phyloP scores from a whole-genome alignment of 169 alveolate species.

The Neospora caninum region DNA sequence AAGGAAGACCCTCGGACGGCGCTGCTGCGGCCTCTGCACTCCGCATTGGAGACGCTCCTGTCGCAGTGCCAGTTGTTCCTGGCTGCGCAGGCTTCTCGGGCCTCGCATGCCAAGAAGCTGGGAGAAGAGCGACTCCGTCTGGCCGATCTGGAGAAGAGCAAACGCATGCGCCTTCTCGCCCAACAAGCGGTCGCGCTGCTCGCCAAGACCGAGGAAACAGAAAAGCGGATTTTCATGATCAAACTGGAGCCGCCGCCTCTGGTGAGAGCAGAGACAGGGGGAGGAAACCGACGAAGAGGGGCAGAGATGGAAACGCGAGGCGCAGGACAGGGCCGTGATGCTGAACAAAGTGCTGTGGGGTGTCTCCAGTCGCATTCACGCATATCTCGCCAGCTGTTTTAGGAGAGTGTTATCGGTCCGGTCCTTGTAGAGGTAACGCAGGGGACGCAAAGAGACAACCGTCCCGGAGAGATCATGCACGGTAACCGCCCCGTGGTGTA shows the following conservation, averaged over 20 bases:
- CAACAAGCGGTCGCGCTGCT: conserved; percentile 46
- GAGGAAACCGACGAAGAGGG: too few relatives aligned
- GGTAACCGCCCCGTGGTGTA: too few relatives aligned
- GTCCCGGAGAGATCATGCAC: too few relatives aligned
- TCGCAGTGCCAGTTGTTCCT: conserved; percentile 58
- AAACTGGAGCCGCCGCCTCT: conserved; percentile 57
- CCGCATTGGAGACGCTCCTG: conserved; percentile 39
- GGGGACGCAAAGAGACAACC: too few relatives aligned
- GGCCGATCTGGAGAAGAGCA: neutral
- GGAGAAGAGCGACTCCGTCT: neutral
- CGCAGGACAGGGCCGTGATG: too few relatives aligned
- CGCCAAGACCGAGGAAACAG: neutral
- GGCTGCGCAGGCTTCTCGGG: conserved; percentile 40
- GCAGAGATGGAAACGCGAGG: too few relatives aligned
- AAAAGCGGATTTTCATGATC: neutral
- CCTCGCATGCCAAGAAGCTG: neutral
- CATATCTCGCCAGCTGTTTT: too few relatives aligned
- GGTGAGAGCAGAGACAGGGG: neutral
- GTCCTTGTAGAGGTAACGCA: too few relatives aligned
- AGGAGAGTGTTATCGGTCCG: too few relatives aligned
- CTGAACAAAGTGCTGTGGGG: too few relatives aligned
- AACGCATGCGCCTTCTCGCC: conserved; percentile 39
- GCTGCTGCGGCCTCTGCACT: conserved; percentile 61
- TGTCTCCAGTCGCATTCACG: too few relatives aligned
- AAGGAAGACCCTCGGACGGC: conserved; percentile 38